Evolutionary conservation across 495 filamentous ascomycete species (phyloP).

Genomic region (Sphaerosporella brunnea): DNA sequence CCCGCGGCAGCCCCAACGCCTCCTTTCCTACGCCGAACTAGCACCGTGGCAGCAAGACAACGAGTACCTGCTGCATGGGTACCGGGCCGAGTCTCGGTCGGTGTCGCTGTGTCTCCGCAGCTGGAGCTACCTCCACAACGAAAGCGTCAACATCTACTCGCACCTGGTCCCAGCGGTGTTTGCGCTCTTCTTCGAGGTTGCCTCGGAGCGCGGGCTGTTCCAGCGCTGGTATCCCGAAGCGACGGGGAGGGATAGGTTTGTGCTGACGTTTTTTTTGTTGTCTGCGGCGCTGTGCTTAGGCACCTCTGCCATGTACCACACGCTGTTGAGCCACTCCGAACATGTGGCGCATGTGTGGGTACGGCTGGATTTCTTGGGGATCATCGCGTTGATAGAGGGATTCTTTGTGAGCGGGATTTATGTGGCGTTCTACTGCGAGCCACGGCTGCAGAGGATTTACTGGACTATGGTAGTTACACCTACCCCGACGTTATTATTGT

Average conservation of each 20-base stretch:
- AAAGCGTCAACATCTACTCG: slow-evolving; percentile 32
- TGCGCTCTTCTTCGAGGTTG: slow-evolving; percentile 20
- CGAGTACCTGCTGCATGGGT: slow-evolving; percentile 27
- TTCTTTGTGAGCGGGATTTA: slow-evolving; percentile 36
- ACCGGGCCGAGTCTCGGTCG: slow-evolving; percentile 28
- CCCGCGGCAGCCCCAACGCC: not conserved
- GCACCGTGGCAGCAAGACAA: slow-evolving; percentile 29
- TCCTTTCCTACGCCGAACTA: slow-evolving; percentile 15
- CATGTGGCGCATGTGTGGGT: slow-evolving; percentile 29
- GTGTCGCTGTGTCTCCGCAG: slow-evolving; percentile 21
- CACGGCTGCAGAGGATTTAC: slow-evolving; percentile 29
- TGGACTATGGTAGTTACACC: slow-evolving; percentile 33
- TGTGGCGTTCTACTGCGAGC: slow-evolving; percentile 34
- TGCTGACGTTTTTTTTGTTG: slow-evolving; percentile 31
- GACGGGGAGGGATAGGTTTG: slow-evolving; percentile 25
- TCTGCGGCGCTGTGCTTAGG: slow-evolving; percentile 29
- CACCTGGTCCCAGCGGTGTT: slow-evolving; percentile 28
- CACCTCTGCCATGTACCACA: slow-evolving; percentile 34
- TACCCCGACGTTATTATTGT: too few relatives aligned
- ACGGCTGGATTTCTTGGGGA: slow-evolving; percentile 34
- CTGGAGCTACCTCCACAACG: slow-evolving; percentile 33
- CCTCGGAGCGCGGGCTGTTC: slow-evolving; percentile 25
- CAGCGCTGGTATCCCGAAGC: slow-evolving; percentile 25
- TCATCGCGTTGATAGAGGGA: slow-evolving; percentile 32
- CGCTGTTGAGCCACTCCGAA: slow-evolving; percentile 34